Evolutionary conservation across 257 asterid species (phyloP).

Genomic region (Salvia miltiorrhiza): DNA sequence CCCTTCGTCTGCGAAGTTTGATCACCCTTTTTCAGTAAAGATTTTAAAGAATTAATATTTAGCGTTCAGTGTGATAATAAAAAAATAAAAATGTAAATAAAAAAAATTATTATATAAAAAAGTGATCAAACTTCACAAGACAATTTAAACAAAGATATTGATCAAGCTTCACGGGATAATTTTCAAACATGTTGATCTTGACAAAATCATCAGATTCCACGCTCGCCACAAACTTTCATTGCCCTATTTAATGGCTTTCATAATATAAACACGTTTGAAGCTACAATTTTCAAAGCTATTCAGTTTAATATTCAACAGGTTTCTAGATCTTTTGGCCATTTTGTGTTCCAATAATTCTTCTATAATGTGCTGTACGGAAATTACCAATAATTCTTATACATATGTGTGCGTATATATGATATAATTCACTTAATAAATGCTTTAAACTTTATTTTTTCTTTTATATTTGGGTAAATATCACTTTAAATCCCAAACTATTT

Average conservation of each 20-base stretch:
- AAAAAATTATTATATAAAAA: no score
- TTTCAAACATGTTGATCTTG: not conserved
- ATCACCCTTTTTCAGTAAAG: no score
- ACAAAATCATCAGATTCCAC: not conserved
- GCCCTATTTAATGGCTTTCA: not conserved
- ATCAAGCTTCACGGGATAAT: no score
- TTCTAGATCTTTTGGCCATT: not conserved
- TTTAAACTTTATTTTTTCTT: no score
- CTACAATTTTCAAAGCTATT: not conserved
- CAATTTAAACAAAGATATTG: no score
- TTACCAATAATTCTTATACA: not conserved
- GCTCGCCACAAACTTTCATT: slow-evolving; percentile 8
- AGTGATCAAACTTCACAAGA: no score
- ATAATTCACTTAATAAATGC: not conserved
- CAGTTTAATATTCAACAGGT: not conserved
- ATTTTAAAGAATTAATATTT: no score
- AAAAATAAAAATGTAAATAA: no score
- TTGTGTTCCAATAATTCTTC: not conserved
- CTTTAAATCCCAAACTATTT: no score
- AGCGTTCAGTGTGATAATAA: no score
- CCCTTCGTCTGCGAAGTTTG: no score
- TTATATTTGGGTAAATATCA: no score
- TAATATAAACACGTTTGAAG: not conserved
- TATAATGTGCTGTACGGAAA: not conserved
- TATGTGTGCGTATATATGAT: not conserved